These are phyloP conservation scores for Debaryomyces sp. DNA, from an alignment of 1,139 yeast genomes.

Conservation along the genomic window DNA sequence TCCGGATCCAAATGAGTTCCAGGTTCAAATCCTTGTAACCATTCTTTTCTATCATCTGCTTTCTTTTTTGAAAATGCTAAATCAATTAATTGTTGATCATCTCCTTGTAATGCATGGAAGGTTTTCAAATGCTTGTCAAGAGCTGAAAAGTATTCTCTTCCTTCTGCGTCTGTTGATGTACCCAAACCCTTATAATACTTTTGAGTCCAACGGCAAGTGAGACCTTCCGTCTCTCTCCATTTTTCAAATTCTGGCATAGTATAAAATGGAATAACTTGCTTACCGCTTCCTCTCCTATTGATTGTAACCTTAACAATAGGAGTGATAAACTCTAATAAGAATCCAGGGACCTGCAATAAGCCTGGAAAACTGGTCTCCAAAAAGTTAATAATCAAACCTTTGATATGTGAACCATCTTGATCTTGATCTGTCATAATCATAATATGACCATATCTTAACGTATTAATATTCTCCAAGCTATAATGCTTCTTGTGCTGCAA, in stretches of 20 bases:
- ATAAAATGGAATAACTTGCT: constrained; percentile 71
- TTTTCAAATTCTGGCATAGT: constrained; percentile 95
- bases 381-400: constrained; percentile 92
- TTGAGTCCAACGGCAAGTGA: constrained; percentile 79
- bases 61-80: constrained; percentile 93
- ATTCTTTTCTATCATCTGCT: constrained; percentile 97
- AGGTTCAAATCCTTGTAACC: constrained; percentile 88
- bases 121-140: constrained; percentile 84
- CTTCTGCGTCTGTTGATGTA: constrained; percentile 82
- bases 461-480: constrained; percentile 59
- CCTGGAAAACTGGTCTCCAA: constrained; percentile 96
- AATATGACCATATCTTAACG: constrained; percentile 90
- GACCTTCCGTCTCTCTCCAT: constrained; percentile 89
- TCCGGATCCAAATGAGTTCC: constrained; percentile 94
- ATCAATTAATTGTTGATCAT: constrained; percentile 82
- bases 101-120: constrained; percentile 80
- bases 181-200: constrained; percentile 99
- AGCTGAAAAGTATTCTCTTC: constrained; percentile 86
- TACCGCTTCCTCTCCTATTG: constrained; percentile 60
- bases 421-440: constrained; percentile 99
- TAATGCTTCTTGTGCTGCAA: constrained; percentile 89
- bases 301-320: constrained; percentile 94
- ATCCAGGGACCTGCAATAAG: constrained; percentile 85
- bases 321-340: constrained; percentile 89
- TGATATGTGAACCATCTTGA: constrained; percentile 98